A percentile compares a stretch with the other conserved stretches of the same genome.
These are phyloP conservation scores for Suillus discolor DNA, from an alignment of 768 basidiomycete genomes.

Conservation along the genomic window DNA sequence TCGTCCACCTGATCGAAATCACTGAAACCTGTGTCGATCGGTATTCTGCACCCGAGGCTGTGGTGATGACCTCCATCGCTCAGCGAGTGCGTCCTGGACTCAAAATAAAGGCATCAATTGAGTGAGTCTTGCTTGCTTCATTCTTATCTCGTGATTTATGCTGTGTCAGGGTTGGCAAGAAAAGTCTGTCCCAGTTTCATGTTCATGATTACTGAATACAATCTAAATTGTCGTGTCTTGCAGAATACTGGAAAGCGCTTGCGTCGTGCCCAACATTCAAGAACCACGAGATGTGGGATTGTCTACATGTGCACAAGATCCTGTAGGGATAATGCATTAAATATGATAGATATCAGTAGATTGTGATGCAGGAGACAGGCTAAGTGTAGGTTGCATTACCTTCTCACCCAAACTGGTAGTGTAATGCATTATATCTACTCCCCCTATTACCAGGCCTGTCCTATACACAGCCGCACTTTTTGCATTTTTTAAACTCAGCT, in stretches of 20 bases:
- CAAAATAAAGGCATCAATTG: conserved; percentile 10
- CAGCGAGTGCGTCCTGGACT: conserved; percentile 1
- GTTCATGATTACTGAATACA: background rate
- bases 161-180: conserved; percentile 1
- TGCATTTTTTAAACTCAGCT: no score
- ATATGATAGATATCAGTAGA: no score
- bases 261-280: conserved; percentile 14
- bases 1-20: background rate
- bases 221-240: background rate
- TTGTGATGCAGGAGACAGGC: no score
- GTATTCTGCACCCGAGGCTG: background rate
- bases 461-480: no score
- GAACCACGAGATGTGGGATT: background rate
- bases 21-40: background rate
- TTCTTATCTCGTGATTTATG: background rate
- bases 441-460: no score
- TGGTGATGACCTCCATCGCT: conserved; percentile 4
- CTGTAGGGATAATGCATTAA: no score
- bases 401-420: no score
- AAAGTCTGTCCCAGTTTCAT: conserved; percentile 10
- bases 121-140: background rate
- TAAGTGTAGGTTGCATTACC: no score
- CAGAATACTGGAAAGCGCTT: conserved; percentile 23
- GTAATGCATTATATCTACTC: no score
- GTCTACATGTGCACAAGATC: conserved; percentile 18